Percentiles rank a stretch among this genome's conserved stretches.
phyloP scores from a whole-genome alignment of 768 basidiomycete genomes.

The Mycena belliarum region DNA sequence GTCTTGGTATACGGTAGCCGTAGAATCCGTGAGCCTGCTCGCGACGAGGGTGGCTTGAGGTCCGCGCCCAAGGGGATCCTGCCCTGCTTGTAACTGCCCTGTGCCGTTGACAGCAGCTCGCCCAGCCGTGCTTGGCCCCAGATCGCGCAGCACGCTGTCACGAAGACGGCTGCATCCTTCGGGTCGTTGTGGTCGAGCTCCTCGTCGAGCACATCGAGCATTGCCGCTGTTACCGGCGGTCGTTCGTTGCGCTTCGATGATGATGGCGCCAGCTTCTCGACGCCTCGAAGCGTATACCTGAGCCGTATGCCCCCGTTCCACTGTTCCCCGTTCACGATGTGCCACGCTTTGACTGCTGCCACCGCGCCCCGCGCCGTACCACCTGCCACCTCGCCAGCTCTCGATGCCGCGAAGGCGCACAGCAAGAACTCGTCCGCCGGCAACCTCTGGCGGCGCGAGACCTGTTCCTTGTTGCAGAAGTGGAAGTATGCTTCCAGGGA shows the following conservation, averaged over 20 bases:
- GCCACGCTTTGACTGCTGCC: constrained; percentile 19
- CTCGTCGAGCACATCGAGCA: constrained; percentile 2
- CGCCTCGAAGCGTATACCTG: constrained; percentile 2
- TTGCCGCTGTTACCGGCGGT: not conserved
- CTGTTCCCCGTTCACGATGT: constrained; percentile 8
- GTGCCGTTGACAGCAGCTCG: constrained; percentile 14
- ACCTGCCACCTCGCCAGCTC: not conserved
- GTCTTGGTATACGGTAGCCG: no score
- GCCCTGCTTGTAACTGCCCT: not conserved
- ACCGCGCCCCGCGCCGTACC: not conserved
- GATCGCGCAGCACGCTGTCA: constrained; percentile 11
- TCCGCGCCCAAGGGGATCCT: not conserved
- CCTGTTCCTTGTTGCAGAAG: constrained; percentile 6
- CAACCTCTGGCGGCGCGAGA: not conserved
- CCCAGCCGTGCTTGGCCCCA: constrained; percentile 19
- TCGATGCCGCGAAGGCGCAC: constrained; percentile 12
- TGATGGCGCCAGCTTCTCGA: constrained; percentile 10
- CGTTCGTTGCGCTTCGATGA: not conserved
- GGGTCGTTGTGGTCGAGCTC: constrained; percentile 6
- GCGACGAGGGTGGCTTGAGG: not conserved
- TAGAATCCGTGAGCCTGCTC: not conserved
- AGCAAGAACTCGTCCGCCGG: constrained; percentile 11
- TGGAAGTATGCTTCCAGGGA: not conserved
- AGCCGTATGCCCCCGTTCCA: constrained; percentile 8
- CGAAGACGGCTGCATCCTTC: constrained; percentile 13